Base-by-base conservation (phyloP, 257 asterid species). In the Nicotiana tomentosiformis region DNA sequence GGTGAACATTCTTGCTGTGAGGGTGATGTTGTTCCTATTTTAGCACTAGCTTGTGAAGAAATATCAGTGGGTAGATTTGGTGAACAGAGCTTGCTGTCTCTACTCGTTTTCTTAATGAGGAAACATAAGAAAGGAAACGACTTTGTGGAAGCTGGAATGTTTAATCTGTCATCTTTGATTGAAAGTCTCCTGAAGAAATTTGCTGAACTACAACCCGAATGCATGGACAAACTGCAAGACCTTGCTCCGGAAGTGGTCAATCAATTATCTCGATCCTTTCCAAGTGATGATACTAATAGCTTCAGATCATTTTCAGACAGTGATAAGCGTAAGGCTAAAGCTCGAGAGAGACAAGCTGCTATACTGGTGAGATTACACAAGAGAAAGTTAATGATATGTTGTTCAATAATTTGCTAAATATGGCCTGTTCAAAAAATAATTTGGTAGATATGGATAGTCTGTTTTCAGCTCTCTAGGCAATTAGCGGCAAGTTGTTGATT, bases 321-420 rank as follows among this genome's bases (percentile, higher is more conserved):
- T 80, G 98, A 92, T 83, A 94, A 84, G 86, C 96, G 91, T 86
- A 96, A 91, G 93, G 97, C 96, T 82, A 91, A 91, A 89, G 90
- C 99, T 86, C 97, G 98, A 17, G 98, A 94, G 90, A 93, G 93
- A 85, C 99, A 96, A 88, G 96, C 98, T 91, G 98, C 99, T 80
- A 89, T 96, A 69, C 26, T 96, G 98, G 99, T 94, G 85, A 90
- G 98, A 39, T 37, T 83, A 65, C 86, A 9, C 43, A 49, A 72
- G 39, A 49, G 43, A 49, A 14, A 46, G 16, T 49, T 72, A 74
- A 74, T 74, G 64, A 49, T 74, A 46, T 74, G 15, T 26, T 74
- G 39, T 26, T 74, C 43, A 74, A 72, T 72, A 49, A 26, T 46
- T 26, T 74, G 43, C 62, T 74, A 46, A 49, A 14, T 72, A 26